Percentiles rank a stretch among this genome's conserved stretches.
phyloP scores from a whole-genome alignment of 495 filamentous ascomycete genomes.

The Tuber umbilicatum region DNA sequence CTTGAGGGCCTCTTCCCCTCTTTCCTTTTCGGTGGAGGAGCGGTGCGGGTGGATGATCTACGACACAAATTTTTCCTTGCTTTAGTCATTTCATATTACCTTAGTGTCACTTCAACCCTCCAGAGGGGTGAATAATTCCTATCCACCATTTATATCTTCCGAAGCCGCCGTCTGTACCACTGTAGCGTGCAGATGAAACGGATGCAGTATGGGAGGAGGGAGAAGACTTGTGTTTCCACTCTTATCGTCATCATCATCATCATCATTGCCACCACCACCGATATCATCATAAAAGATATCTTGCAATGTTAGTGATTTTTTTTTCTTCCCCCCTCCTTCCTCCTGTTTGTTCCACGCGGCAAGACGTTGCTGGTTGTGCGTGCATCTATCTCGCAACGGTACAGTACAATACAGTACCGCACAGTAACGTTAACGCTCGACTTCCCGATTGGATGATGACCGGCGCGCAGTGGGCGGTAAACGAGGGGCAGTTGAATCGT shows the following conservation, averaged over 20 bases:
- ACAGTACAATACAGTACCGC: background rate
- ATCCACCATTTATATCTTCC: background rate
- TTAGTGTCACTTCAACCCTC: background rate
- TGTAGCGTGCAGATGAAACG: background rate
- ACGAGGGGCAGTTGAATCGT: background rate
- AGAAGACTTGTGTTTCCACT: slow-evolving; percentile 1
- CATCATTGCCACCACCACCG: background rate
- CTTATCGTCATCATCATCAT: background rate
- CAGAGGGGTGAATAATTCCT: background rate
- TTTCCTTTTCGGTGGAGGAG: background rate
- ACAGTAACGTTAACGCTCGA: background rate
- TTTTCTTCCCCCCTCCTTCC: background rate
- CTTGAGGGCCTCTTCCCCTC: background rate
- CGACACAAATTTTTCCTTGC: background rate
- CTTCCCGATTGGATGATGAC: background rate
- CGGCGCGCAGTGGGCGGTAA: background rate
- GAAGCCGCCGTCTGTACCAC: background rate
- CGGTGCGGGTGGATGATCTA: background rate
- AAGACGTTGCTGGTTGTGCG: background rate
- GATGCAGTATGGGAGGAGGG: background rate
- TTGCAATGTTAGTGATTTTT: background rate
- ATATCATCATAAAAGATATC: background rate
- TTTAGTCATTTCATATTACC: background rate
- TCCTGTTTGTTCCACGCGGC: background rate
- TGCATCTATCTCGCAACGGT: background rate